phyloP scores from a whole-genome alignment of 1,284 basidiomycete genomes.

The Sphagnurus paluster region DNA sequence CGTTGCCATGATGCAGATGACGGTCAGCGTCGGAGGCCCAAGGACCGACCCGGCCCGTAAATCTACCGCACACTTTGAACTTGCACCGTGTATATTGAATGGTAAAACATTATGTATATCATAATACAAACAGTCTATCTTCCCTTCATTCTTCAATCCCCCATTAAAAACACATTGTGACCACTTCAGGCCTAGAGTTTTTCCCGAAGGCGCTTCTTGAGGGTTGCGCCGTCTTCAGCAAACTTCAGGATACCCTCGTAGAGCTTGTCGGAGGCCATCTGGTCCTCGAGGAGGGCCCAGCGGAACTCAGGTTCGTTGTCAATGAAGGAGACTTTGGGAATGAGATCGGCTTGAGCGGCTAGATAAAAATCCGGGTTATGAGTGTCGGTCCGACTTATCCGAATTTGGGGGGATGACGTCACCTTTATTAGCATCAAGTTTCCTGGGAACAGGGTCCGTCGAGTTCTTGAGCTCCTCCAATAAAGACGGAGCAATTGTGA shows the following conservation, averaged over 20 bases:
- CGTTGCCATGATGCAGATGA: conserved; percentile 76
- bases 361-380: conserved; percentile 5
- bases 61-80: too few relatives aligned
- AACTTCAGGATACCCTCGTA: conserved; percentile 98
- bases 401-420: conserved; percentile 15
- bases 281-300: conserved; percentile 88
- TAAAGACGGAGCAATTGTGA: conserved; percentile 90
- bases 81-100: too few relatives aligned
- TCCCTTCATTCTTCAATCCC: background rate
- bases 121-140: background rate
- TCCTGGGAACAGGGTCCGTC: conserved; percentile 77
- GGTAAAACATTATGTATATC: background rate
- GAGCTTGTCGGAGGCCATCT: conserved; percentile 95
- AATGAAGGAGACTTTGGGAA: conserved; percentile 84
- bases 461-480: conserved; percentile 93
- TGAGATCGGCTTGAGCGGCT: conserved; percentile 60
- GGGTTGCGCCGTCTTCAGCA: conserved; percentile 89
- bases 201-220: conserved; percentile 82
- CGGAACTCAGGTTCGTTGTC: conserved; percentile 96
- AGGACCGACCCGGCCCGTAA: too few relatives aligned
- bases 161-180: background rate
- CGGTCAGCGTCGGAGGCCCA: too few relatives aligned
- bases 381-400: conserved; percentile 2
- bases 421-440: conserved; percentile 74
- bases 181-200: conserved; percentile 42